Percentiles rank a stretch among this genome's conserved stretches.
phyloP scores from a whole-genome alignment of 2,329 filamentous ascomycete genomes.

The Trichoderma sp. region DNA sequence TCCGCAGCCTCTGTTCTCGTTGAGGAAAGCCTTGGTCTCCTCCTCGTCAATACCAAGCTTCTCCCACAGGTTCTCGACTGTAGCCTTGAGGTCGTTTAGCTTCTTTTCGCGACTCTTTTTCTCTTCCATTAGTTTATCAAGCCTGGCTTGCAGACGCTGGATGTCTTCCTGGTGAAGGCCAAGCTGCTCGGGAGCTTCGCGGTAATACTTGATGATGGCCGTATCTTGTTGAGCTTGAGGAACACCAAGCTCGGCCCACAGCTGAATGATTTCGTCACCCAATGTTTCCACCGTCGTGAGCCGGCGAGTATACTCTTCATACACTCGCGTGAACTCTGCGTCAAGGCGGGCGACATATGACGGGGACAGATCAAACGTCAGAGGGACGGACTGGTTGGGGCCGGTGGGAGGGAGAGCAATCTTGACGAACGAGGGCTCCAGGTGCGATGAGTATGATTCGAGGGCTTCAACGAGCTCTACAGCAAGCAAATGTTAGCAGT shows the following conservation, averaged over 20 bases:
- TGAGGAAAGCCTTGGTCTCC: constrained; percentile 84
- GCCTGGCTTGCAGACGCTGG: constrained; percentile 68
- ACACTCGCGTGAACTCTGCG: constrained; percentile 88
- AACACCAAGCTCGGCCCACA: constrained; percentile 95
- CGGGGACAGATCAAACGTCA: constrained; percentile 89
- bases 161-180: constrained; percentile 90
- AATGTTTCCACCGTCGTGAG: constrained; percentile 73
- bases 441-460: constrained; percentile 93
- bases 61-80: constrained; percentile 88
- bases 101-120: constrained; percentile 81
- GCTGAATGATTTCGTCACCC: constrained; percentile 83
- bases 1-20: constrained; percentile 86
- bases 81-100: constrained; percentile 72
- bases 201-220: constrained; percentile 84
- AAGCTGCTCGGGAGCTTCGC: constrained; percentile 89
- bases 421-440: constrained; percentile 85
- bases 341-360: constrained; percentile 86
- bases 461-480: constrained; percentile 89
- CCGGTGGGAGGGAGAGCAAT: constrained; percentile 83
- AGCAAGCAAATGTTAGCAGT: neutral
- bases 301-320: constrained; percentile 92
- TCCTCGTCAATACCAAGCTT: constrained; percentile 80
- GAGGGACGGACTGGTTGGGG: constrained; percentile 73
- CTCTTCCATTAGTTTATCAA: constrained; percentile 84
- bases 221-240: constrained; percentile 91